Conservation (phyloP, 2,329 filamentous ascomycete genomes). For the Monilinia polystroma region DNA sequence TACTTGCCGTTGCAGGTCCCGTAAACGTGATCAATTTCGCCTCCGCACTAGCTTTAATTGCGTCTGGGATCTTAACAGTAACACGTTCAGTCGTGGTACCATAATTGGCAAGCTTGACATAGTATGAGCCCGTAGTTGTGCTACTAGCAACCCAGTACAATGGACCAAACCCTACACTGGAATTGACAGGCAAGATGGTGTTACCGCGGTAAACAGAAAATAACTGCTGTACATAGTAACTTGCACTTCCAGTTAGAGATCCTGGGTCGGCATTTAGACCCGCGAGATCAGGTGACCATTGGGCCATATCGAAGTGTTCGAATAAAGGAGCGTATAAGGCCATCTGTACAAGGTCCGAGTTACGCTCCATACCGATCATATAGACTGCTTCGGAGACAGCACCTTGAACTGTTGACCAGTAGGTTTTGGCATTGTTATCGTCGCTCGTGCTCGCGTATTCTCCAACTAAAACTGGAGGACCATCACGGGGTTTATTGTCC, state of each 20-base stretch:
- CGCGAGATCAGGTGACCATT: slow-evolving; percentile 31
- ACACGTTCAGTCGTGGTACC: slow-evolving; percentile 45
- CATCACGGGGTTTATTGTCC: slow-evolving; percentile 20
- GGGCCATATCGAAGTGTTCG: slow-evolving; percentile 39
- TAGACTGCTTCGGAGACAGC: slow-evolving; percentile 28
- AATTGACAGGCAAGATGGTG: slow-evolving; percentile 46
- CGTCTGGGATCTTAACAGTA: slow-evolving; percentile 34
- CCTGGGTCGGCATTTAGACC: slow-evolving; percentile 26
- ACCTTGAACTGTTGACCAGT: slow-evolving; percentile 26
- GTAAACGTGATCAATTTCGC: slow-evolving; percentile 21
- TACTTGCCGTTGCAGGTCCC: slow-evolving; percentile 18
- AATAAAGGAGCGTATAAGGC: slow-evolving; percentile 37
- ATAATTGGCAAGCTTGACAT: slow-evolving; percentile 54
- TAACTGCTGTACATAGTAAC: slow-evolving; percentile 39
- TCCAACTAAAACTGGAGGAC: slow-evolving; percentile 26
- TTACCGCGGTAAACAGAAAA: slow-evolving; percentile 48
- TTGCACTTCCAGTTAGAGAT: slow-evolving; percentile 24
- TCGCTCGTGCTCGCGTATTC: slow-evolving; percentile 28
- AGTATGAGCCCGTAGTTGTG: slow-evolving; percentile 40
- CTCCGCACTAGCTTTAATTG: not conserved
- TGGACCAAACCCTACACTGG: slow-evolving; percentile 43
- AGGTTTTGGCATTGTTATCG: slow-evolving; percentile 23
- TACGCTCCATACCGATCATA: slow-evolving; percentile 29
- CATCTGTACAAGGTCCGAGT: slow-evolving; percentile 27
- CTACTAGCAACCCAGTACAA: slow-evolving; percentile 50